Evolutionary conservation across 1,284 basidiomycete species (phyloP).

Genomic region (Chalciporus sp.): DNA sequence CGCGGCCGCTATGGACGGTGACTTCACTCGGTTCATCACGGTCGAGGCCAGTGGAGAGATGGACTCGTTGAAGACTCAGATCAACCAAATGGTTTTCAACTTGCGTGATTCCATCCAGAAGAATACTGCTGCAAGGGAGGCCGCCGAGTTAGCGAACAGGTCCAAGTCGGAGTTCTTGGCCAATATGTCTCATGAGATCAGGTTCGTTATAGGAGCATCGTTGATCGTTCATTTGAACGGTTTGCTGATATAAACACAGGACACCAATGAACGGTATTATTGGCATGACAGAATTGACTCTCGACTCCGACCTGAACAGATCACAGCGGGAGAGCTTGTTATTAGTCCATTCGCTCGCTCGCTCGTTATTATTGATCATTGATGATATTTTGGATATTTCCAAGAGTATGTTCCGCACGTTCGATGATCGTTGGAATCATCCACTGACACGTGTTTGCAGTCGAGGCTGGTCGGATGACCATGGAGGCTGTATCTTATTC

Average conservation of each 20-base stretch:
- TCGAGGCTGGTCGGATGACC: constrained; percentile 98
- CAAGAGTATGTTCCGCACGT: constrained; percentile 71
- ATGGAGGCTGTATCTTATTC: constrained; percentile 99
- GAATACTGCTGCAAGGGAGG: constrained; percentile 97
- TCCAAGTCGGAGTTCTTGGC: constrained; percentile 98
- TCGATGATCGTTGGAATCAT: not conserved
- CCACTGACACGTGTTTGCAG: constrained; percentile 44
- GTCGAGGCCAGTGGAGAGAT: constrained; percentile 99
- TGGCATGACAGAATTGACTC: constrained; percentile 97
- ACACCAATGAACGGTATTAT: constrained; percentile 99
- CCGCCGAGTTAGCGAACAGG: constrained; percentile 94
- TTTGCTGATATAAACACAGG: constrained; percentile 43
- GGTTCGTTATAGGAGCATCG: constrained; percentile 50
- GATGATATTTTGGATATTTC: constrained; percentile 98
- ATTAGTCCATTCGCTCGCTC: constrained; percentile 93
- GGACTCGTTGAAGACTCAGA: constrained; percentile 99
- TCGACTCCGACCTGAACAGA: constrained; percentile 89
- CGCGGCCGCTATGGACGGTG: constrained; percentile 97
- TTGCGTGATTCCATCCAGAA: constrained; percentile 97
- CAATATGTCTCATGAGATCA: constrained; percentile 96
- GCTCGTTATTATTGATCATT: constrained; percentile 94
- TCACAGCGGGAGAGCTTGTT: constrained; percentile 94
- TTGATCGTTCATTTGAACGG: constrained; percentile 1
- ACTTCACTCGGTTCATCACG: constrained; percentile 99
- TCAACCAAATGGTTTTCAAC: constrained; percentile 99